Evolutionary conservation across 495 filamentous ascomycete species (phyloP), one percentile per base, ranked within the genome.

Genomic region (Aspergillus heteromorphus): DNA sequence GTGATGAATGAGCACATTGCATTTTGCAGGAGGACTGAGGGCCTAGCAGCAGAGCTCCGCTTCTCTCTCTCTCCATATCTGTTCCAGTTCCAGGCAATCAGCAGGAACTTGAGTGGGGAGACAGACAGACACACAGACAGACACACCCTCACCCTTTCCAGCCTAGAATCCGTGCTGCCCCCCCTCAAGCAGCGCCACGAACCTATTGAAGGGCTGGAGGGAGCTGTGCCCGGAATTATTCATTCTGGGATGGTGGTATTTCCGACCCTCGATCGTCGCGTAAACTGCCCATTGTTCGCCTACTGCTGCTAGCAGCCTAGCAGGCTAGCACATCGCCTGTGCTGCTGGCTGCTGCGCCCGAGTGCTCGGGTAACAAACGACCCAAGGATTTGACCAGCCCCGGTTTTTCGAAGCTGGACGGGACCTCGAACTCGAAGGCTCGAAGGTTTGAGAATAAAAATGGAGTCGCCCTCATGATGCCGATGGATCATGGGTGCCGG

Each of bases 351-450:
- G 47, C 48, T 38, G 54, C 48, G 51, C 51, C 51, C 41, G 42
- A 49, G 38, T 23, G 56, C 45, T 43, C 45, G 45, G 51, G 53
- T 54, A 36, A 58, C 50, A 49, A 45, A 54, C 40, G 51, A 58
- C 30, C 56, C 56, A 58, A 49, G 45, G 56, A 50, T 58, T 43
- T 27, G 48, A 29, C 49, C 30, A 41, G 49, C 45, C 38, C 53
- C 38, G 11, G 48, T 51, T 20, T 20, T 41, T 38, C 34, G 54
- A 40, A 51, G 40, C 54, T 47, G 27, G 34, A 38, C 27, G 31
- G 48, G 19, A 6, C 10, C 1, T 21, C n/a, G 18, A 21, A 43
- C 18, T n/a, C n/a, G n/a, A n/a, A n/a, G n/a, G n/a, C 11, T 25
- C 11, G 20, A 25, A 21, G 42, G 21, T 21, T 21, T 45, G 42